These are phyloP conservation scores for Aureobasidium sp. DNA, from an alignment of 2,329 filamentous ascomycete species.

Conservation along the genomic window DNA sequence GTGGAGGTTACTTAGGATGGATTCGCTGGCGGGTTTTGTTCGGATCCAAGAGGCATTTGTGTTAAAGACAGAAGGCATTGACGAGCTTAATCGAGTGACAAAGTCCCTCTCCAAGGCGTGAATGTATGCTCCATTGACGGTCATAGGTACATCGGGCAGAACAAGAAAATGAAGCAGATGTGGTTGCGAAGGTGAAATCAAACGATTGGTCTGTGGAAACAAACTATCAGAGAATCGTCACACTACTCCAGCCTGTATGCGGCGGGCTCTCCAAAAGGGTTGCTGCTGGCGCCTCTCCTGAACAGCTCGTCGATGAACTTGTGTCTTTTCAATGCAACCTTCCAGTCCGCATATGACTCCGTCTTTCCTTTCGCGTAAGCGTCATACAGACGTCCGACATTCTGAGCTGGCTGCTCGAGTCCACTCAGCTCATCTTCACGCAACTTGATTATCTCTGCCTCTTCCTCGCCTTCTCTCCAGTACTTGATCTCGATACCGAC, in stretches of 20 bases:
- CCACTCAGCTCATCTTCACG: background rate
- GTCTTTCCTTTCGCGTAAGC: background rate
- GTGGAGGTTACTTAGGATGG: no score
- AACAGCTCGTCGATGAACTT: constrained; percentile 7
- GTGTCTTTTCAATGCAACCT: background rate
- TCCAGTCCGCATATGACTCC: background rate
- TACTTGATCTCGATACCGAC: background rate
- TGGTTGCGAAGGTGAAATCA: no score
- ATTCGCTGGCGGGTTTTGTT: no score
- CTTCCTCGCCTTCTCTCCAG: background rate
- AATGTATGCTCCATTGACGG: no score
- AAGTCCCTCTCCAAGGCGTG: no score
- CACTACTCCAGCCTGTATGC: background rate
- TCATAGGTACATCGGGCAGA: no score
- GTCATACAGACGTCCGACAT: background rate
- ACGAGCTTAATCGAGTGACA: no score
- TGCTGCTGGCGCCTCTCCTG: background rate
- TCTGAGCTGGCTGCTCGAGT: constrained; percentile 1
- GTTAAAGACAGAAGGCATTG: no score
- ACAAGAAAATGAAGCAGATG: no score
- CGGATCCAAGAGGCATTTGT: no score
- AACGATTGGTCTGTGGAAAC: no score
- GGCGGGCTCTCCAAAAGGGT: background rate
- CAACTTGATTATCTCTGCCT: background rate
- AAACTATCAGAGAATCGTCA: no score